A percentile compares a stretch with the other conserved stretches of the same genome.
Conservation (phyloP, 2,329 filamentous ascomycete genomes). For the Stagonosporopsis chrysanthemi region DNA sequence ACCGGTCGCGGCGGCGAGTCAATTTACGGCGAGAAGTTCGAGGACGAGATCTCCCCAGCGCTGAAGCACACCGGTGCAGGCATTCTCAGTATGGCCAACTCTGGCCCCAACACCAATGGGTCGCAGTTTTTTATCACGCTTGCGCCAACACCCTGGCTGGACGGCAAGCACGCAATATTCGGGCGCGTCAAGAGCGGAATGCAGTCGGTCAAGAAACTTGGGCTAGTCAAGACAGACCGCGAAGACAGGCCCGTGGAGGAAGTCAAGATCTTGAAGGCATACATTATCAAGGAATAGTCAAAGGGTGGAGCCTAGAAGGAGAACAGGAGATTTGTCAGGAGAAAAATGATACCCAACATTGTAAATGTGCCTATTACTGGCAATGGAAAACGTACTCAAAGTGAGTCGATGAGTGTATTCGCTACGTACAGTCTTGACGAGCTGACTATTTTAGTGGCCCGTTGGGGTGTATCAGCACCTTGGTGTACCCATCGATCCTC, state of each 20-base stretch:
- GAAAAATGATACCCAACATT: not conserved
- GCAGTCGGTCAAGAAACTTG: slow-evolving; percentile 85
- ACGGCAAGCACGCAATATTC: slow-evolving; percentile 97
- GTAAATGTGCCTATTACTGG: not conserved
- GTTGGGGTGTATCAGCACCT: slow-evolving; percentile 72
- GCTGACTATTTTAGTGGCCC: slow-evolving; percentile 41
- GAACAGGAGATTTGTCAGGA: not conserved
- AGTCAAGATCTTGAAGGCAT: slow-evolving; percentile 78
- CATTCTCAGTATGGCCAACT: slow-evolving; percentile 96
- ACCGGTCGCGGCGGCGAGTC: slow-evolving; percentile 87
- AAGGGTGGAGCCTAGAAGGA: not conserved
- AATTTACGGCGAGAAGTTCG: slow-evolving; percentile 94
- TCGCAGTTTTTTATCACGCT: slow-evolving; percentile 96
- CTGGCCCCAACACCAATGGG: slow-evolving; percentile 90
- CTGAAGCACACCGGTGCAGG: slow-evolving; percentile 94
- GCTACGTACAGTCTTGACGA: slow-evolving; percentile 11
- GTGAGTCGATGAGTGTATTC: slow-evolving; percentile 1
- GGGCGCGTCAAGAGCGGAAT: slow-evolving; percentile 86
- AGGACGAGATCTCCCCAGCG: slow-evolving; percentile 80
- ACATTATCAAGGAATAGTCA: slow-evolving; percentile 67
- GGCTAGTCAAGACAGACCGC: slow-evolving; percentile 79
- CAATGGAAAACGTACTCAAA: not conserved
- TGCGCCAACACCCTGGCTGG: slow-evolving; percentile 93
- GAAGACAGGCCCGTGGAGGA: slow-evolving; percentile 85
- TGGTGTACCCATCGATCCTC: slow-evolving; percentile 71